A percentile compares a stretch with the other conserved stretches of the same genome.
Evolutionary conservation across 257 asterid species (phyloP).

Genomic region (Solanum tarijense): DNA sequence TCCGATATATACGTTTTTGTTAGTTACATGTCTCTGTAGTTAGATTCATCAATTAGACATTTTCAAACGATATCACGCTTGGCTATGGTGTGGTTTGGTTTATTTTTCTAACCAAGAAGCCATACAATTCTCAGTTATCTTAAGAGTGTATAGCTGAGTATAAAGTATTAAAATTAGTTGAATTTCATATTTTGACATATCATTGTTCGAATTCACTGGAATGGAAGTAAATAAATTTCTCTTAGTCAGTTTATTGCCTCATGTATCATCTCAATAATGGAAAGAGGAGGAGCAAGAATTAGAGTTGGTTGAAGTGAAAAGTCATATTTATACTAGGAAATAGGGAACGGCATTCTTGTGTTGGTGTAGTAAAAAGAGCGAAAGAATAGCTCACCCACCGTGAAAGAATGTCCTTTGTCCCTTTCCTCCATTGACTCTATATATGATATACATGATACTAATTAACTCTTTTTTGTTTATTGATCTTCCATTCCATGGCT

Average conservation of each 20-base stretch:
- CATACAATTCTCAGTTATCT: background rate
- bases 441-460: background rate
- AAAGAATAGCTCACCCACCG: background rate
- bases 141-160: background rate
- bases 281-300: background rate
- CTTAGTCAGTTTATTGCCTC: background rate
- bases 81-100: background rate
- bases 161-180: background rate
- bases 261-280: too few relatives aligned
- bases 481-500: slow-evolving; percentile 18
- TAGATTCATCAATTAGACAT: background rate
- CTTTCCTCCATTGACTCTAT: background rate
- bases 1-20: background rate
- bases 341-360: background rate
- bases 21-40: background rate
- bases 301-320: background rate
- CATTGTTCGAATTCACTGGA: background rate
- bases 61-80: background rate
- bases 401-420: background rate
- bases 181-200: background rate
- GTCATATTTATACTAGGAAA: background rate
- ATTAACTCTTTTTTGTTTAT: background rate
- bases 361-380: background rate
- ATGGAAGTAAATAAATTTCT: background rate
- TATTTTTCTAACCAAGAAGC: background rate